Evolutionary conservation across 805 yeast species (phyloP), one percentile per base, ranked within the genome.

Genomic region (Wickerhamomyces hampshirensis): DNA sequence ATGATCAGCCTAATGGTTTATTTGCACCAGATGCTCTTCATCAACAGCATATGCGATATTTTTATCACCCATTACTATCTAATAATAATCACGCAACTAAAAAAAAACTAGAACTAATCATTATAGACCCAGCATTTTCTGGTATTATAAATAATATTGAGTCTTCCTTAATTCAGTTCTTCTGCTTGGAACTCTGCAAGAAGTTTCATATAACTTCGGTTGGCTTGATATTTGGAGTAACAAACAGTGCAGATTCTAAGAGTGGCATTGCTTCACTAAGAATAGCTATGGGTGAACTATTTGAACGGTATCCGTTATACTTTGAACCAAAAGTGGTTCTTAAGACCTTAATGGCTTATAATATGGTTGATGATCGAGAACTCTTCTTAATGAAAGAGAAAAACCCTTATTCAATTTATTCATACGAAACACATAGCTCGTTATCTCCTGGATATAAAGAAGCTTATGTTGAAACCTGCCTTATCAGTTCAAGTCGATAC

Each of bases 291-390:
- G 16, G 17, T 6, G 13, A 33, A 24, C 26, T 26, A 13, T 14
- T 36, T 11, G 19, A 30, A 4, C 15, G 34, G 4, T 28, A 18
- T 14, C 5, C 28, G 8, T 30, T 30, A 24, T 30, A 33, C 13
- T 23, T 27, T 14, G 28, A n/a, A 5, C 12, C 35, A 8, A 24
- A 24, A 8, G 7, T 21, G 14, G 26, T 30, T 12, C 34, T 48
- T 5, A 40, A 40, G 6, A 31, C 45, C 3, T 24, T 43, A 31
- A 47, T 47, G 51, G 48, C 50, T 2, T 48, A 49, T 51, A 45
- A 44, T 23, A 38, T 45, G 17, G 32, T 38, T 17, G 55, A 50
- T 21, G 53, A 48, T 28, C 14, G 33, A 3, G 34, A 34, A 13
- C 16, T 40, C n/a, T 31, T 31, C 31, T 28, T 33, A 5, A 13